Conservation (phyloP, 192 early-diverging fungal species). For the Mortierella alpina region DNA sequence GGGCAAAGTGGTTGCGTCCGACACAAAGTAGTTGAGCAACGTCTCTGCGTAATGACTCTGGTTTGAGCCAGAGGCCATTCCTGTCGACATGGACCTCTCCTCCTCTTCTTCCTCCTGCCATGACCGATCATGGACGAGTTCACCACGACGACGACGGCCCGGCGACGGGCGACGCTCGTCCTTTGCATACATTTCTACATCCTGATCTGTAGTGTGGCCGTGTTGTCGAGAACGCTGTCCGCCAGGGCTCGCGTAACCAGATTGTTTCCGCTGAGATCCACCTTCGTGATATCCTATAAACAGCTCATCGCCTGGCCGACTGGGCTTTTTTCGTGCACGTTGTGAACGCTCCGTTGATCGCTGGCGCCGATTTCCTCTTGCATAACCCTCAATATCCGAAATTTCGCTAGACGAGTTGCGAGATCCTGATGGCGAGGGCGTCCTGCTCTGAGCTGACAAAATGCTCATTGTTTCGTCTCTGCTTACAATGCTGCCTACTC, state of each 20-base stretch:
- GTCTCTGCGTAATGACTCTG: slow-evolving; percentile 41
- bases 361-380: slow-evolving; percentile 22
- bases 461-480: slow-evolving; percentile 52
- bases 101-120: slow-evolving; percentile 11
- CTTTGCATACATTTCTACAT: slow-evolving; percentile 25
- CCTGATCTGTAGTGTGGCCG: slow-evolving; percentile 6
- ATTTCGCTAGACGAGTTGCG: slow-evolving; percentile 30
- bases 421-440: slow-evolving; percentile 36
- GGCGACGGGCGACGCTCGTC: slow-evolving; percentile 25
- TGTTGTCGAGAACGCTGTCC: slow-evolving; percentile 14
- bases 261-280: neutral
- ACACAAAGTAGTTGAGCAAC: slow-evolving; percentile 53
- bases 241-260: too few species aligned
- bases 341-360: slow-evolving; percentile 24
- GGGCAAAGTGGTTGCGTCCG: slow-evolving; percentile 62
- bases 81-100: slow-evolving; percentile 9
- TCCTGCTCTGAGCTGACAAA: slow-evolving; percentile 34
- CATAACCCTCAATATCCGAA: slow-evolving; percentile 42
- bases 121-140: slow-evolving; percentile 9
- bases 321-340: slow-evolving; percentile 25
- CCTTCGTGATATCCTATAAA: slow-evolving; percentile 36
- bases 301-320: slow-evolving; percentile 39
- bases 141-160: slow-evolving; percentile 16
- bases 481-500: slow-evolving; percentile 39
- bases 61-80: neutral